Base-by-base conservation (phyloP, 1,284 basidiomycete species). In the Xerocomus nothofagi region DNA sequence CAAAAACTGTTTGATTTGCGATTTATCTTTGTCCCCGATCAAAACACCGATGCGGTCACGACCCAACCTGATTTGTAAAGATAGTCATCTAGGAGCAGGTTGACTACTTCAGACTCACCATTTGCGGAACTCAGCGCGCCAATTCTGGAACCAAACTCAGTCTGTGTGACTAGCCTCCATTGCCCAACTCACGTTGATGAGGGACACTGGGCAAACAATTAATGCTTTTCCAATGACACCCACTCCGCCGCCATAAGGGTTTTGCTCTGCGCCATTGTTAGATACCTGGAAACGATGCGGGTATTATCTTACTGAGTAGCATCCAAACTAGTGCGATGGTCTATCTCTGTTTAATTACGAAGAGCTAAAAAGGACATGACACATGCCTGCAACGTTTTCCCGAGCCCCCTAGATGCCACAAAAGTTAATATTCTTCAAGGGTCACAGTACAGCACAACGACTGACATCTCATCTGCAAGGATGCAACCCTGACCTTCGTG, bases 91-190 rank as follows among this genome's bases (percentile, higher is more conserved):
- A 27, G 29, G 7, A 36, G 14, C 14, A 29, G 1, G 20, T 37
- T 40, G 4, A 23, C 15, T 29, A 33, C 10, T 11, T 20, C 24
- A 21, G 36, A 56, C 71, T 49, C 44, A 83, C 92, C 97, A 99
- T 73, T 98, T 98, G 59, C 86, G 78, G 62, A 99, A 95, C 70
- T 99, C 97, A 43, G 84, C 85, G 63, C 86, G 89, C 97, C 97
- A 99, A 63, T 99, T 99, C 84, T 94, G 30, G 54, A 23, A 39
- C 6, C 4, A 43, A 32, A 21, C 1, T 49, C 47, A 50, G 55
- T 50, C 38, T 33, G 36, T 39, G 21, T 56, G 36, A 11, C 47
- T 32, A 30, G 18, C 10, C 20, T 43, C 15, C 34, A 20, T 23
- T 18, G 26, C 21, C 33, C 15, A 38, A 30, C 79, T 58, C 57